Evolutionary conservation across 495 filamentous ascomycete genomes (phyloP).

Genomic region (Podospora conica): DNA sequence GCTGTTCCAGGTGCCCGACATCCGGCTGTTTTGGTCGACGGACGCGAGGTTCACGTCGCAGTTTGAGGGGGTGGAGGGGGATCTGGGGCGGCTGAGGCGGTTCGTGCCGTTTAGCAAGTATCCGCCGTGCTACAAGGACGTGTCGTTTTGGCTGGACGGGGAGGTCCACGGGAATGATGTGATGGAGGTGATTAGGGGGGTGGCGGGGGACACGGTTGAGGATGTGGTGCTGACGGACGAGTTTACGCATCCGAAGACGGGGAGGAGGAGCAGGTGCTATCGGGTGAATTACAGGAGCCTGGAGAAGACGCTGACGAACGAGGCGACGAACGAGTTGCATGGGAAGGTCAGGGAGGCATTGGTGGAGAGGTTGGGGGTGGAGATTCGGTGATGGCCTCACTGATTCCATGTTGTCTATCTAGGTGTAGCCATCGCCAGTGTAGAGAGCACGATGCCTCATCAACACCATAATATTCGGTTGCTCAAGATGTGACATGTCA

Average conservation of each 20-base stretch:
- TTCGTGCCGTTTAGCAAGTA: slow-evolving; percentile 86
- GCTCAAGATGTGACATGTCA: not conserved
- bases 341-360: slow-evolving; percentile 54
- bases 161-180: slow-evolving; percentile 91
- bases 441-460: not conserved
- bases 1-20: slow-evolving; percentile 90
- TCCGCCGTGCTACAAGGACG: slow-evolving; percentile 81
- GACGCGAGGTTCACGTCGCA: slow-evolving; percentile 78
- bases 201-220: slow-evolving; percentile 78
- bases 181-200: slow-evolving; percentile 83
- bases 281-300: slow-evolving; percentile 86
- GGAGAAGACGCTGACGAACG: slow-evolving; percentile 79
- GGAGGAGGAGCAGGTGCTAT: slow-evolving; percentile 79
- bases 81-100: slow-evolving; percentile 46
- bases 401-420: not conserved
- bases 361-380: slow-evolving; percentile 65
- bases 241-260: slow-evolving; percentile 84
- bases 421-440: not conserved
- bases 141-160: slow-evolving; percentile 77
- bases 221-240: slow-evolving; percentile 74
- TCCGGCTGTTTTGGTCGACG: slow-evolving; percentile 92
- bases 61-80: slow-evolving; percentile 56
- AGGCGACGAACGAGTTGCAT: slow-evolving; percentile 72
- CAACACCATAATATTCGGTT: not conserved
- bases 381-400: slow-evolving; percentile 54